Percentiles rank a stretch among this genome's conserved stretches.
These are phyloP conservation scores for Rhynchosporium agropyri DNA, from an alignment of 2,329 filamentous ascomycete species.

Conservation along the genomic window DNA sequence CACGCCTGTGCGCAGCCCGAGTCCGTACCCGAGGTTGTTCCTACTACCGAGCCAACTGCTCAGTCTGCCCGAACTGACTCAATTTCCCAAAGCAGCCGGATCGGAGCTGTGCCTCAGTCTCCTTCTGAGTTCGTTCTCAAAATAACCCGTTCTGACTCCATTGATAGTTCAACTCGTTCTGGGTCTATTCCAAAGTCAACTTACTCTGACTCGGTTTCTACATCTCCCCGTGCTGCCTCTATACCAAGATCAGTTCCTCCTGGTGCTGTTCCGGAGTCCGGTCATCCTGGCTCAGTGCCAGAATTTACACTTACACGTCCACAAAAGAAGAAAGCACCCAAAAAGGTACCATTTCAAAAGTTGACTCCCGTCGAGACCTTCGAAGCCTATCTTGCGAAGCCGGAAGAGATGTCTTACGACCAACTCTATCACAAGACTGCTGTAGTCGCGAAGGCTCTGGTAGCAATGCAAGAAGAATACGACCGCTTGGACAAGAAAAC, in stretches of 20 bases:
- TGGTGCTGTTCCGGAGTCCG: neutral
- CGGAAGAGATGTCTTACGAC: conserved; percentile 35
- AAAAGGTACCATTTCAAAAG: conserved; percentile 31
- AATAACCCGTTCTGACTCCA: too few relatives aligned
- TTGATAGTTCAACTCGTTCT: too few relatives aligned
- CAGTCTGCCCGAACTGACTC: too few relatives aligned
- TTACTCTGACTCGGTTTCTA: too few relatives aligned
- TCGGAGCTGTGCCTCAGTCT: too few relatives aligned
- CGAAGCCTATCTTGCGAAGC: conserved; percentile 34
- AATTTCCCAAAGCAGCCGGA: too few relatives aligned
- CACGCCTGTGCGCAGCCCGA: neutral
- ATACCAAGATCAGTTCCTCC: conserved; percentile 1
- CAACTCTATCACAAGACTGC: conserved; percentile 35
- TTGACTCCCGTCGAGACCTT: conserved; percentile 33
- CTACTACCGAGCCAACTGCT: too few relatives aligned
- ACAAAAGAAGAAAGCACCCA: neutral
- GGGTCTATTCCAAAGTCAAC: too few relatives aligned
- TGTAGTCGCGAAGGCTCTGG: conserved; percentile 29
- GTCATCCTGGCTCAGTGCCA: neutral
- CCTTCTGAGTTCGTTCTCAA: too few relatives aligned
- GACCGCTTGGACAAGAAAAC: conserved; percentile 36
- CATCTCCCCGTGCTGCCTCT: neutral
- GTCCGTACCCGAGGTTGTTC: neutral
- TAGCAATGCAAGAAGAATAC: conserved; percentile 37
- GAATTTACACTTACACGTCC: neutral